Conservation (phyloP, 2,329 filamentous ascomycete genomes). For the Didymella pinodella region DNA sequence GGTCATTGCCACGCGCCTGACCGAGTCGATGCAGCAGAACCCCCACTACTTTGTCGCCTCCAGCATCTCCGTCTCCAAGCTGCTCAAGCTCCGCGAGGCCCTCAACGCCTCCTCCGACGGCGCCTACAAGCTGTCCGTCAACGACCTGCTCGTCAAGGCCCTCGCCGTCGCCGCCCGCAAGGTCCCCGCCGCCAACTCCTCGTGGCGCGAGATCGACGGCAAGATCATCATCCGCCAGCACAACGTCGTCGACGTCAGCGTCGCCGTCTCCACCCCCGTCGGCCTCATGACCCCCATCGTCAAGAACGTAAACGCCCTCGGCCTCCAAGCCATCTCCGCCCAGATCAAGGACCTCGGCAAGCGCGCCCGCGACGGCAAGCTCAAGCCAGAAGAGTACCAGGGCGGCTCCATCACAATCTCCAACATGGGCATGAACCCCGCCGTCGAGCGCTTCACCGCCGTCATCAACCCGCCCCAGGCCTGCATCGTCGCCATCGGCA, state of each 20-base stretch:
- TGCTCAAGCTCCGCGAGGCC: conserved; percentile 92
- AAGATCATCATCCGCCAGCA: conserved; percentile 85
- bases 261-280: conserved; percentile 90
- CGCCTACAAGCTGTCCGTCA: conserved; percentile 99
- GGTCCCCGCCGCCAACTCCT: conserved; percentile 94
- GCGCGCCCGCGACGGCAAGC: conserved; percentile 94
- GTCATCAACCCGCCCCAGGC: conserved; percentile 99
- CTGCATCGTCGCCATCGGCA: conserved; percentile 92
- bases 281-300: conserved; percentile 98
- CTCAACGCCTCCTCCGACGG: conserved; percentile 89
- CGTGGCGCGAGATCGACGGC: conserved; percentile 83
- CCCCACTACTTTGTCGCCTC: conserved; percentile 98
- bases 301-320: conserved; percentile 83
- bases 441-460: conserved; percentile 95
- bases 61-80: conserved; percentile 89
- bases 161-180: conserved; percentile 87
- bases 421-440: conserved; percentile 99
- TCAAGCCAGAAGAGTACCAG: conserved; percentile 99
- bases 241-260: conserved; percentile 91
- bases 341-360: conserved; percentile 97
- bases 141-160: conserved; percentile 99
- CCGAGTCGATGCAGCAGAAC: conserved; percentile 89
- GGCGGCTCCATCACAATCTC: conserved; percentile 98
- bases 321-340: conserved; percentile 85
- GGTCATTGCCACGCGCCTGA: conserved; percentile 91